phyloP scores from a whole-genome alignment of 2,329 filamentous ascomycete genomes.

The Aspergillus tubingensis region DNA sequence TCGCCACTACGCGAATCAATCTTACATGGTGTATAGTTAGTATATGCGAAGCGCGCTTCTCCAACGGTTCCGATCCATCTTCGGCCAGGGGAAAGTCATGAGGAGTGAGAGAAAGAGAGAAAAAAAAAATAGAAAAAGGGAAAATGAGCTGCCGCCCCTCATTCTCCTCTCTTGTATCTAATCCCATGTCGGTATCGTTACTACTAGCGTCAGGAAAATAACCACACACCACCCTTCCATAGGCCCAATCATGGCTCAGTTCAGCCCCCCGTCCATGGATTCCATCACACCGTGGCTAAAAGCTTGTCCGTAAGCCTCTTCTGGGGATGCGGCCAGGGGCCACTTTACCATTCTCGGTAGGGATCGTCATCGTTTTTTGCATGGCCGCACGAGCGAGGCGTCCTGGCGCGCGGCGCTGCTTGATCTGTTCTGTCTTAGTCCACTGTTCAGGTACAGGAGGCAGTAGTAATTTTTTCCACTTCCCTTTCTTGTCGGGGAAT shows the following conservation, averaged over 20 bases:
- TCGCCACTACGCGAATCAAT: background rate
- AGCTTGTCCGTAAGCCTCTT: slow-evolving; percentile 27
- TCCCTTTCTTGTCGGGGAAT: too few species aligned
- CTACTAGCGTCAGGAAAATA: slow-evolving; percentile 8
- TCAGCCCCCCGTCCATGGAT: slow-evolving; percentile 12
- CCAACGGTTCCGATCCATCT: background rate
- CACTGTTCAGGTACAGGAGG: background rate
- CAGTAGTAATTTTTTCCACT: too few species aligned
- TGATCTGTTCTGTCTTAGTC: background rate
- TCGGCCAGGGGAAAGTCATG: too few species aligned
- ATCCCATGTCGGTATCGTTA: slow-evolving; percentile 4
- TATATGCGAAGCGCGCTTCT: background rate
- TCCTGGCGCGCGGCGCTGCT: background rate
- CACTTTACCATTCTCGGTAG: slow-evolving; percentile 17
- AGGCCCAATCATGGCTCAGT: background rate
- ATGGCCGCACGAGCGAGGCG: slow-evolving; percentile 6
- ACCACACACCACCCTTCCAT: too few species aligned
- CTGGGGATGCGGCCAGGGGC: slow-evolving; percentile 18
- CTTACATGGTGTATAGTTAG: background rate
- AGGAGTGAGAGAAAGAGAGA: too few species aligned
- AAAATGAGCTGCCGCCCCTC: too few species aligned
- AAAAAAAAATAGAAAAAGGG: too few species aligned
- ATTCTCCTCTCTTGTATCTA: too few species aligned
- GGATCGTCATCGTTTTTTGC: slow-evolving; percentile 14
- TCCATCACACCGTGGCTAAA: slow-evolving; percentile 24